Evolutionary conservation across 192 early-diverging fungal genomes (phyloP), one percentile per base, ranked within the genome.

Genomic region (Backusella tuberculispora): DNA sequence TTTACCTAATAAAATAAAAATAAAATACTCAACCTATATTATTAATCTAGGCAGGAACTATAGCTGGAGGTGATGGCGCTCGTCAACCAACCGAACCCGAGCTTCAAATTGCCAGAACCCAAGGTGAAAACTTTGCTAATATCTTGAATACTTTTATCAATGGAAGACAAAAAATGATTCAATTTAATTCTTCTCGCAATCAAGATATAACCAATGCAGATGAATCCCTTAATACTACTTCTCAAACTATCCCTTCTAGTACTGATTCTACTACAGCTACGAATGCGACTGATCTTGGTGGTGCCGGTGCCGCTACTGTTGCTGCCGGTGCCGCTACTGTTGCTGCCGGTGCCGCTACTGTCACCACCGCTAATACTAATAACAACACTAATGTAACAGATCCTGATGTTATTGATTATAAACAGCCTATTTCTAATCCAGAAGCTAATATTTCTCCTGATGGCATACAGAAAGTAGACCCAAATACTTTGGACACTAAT

Each of bases 51-150:
- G 69, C 45, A 29, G 69, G 45, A 37, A 46, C 45, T 50, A 46
- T 46, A 7, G 69, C 45, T 38, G 69, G 34, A 13, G 69, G 44
- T 56, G 34, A n/a, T 53, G 69, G 69, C 0, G 69, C 69, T 41
- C 38, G 38, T 41, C 42, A n/a, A 21, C 10, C 42, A 41, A 40
- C 66, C 66, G 21, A 67, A 38, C 19, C 5, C 10, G 66, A 67
- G 21, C 13, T 43, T 19, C 19, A 40, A 15, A 67, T 21, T 43
- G 66, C n/a, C 29, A 43, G 7, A 67, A 21, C 14, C n/a, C 66
- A 40, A n/a, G 38, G 42, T 60, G 66, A 67, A 40, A 41, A 43
- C 40, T 41, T 40, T 42, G 66, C 29, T 17, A 67, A 17, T 43
- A 43, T 40, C 66, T 19, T 60, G 24, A 60, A 60, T 60, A 60